Conservation (phyloP, 768 basidiomycete species). For the Mycena amicta region DNA sequence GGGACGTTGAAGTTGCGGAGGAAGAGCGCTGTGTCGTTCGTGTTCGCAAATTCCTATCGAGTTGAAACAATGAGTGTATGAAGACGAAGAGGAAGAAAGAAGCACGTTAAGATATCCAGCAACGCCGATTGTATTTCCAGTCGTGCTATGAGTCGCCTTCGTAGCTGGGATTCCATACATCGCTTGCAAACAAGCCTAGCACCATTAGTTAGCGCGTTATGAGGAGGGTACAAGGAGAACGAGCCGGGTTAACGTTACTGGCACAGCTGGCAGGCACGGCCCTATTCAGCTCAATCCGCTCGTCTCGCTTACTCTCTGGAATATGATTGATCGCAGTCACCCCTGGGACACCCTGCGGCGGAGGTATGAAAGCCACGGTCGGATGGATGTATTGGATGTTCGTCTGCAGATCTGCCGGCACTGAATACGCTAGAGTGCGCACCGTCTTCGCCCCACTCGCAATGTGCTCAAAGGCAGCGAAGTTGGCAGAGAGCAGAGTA, state of each 20-base stretch:
- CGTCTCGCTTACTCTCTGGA: not conserved
- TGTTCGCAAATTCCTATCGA: constrained; percentile 30
- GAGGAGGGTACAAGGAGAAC: not conserved
- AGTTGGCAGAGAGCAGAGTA: constrained; percentile 48
- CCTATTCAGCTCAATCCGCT: not conserved
- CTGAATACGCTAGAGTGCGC: constrained; percentile 50
- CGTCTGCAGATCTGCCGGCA: constrained; percentile 45
- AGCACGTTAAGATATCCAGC: constrained; percentile 30
- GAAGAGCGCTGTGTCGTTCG: constrained; percentile 27
- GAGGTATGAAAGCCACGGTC: constrained; percentile 13
- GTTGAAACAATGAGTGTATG: not conserved
- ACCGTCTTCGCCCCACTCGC: constrained; percentile 39
- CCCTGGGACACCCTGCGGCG: not conserved
- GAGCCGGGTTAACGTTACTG: not conserved
- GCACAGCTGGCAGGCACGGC: constrained; percentile 9
- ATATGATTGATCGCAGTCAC: not conserved
- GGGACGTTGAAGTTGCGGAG: constrained; percentile 15
- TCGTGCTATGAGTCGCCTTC: constrained; percentile 2
- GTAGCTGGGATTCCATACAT: constrained; percentile 9
- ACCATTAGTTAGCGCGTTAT: not conserved
- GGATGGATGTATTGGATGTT: constrained; percentile 53
- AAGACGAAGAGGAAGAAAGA: not conserved
- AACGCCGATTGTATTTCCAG: constrained; percentile 33
- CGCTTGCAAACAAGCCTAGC: constrained; percentile 8
- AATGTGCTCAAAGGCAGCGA: constrained; percentile 37